Evolutionary conservation across 225 moss, liverwort and hornwort species (phyloP), one percentile per base, ranked within the genome.

Genomic region (Polytrichum formosum): DNA sequence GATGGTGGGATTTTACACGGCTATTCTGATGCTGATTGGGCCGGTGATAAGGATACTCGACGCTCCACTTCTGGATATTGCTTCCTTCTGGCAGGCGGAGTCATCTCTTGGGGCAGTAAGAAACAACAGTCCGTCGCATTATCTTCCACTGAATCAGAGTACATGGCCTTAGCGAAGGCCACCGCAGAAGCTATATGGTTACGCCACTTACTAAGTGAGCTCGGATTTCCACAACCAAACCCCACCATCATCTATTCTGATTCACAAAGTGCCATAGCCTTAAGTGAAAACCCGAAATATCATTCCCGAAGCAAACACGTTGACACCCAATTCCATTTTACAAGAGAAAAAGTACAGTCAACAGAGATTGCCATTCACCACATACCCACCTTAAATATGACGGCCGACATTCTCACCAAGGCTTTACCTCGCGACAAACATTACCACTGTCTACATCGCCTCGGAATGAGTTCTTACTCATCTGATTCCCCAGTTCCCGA

Each of bases 21-120:
- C 1, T 73, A 21, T 55, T 68, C n/a, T 21, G 33, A 75, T 10
- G 9, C 10, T 10, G 10, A 37, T 37, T 37, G 37, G 37, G 10
- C 37, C 0, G 37, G 37, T 37, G 26, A 69, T 26, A 67, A 61
- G 28, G 60, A 68, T 0, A 67, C 75, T 3, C 18, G 22, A 6
- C 29, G 61, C 27, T 69, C 61, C 21, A 68, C 68, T 2, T 67
- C 26, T 6, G 61, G 56, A 10, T 75, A 69, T 68, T 75, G 22
- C 69, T 67, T 75, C 18, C 46, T 67, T 20, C 21, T 75, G 4
- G 67, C 37, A 26, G 68, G 68, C 4, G 58, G 68, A 18, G 59
- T 75, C 8, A 53, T 75, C 6, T 67, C 68, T 1, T 75, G 68
- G 75, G 66, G 67, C 18, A 58, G 31, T 7, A 75, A 75, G 56